These are phyloP conservation scores for Sanghuangporus weigelae DNA, from an alignment of 1,284 basidiomycete species.

Conservation along the genomic window DNA sequence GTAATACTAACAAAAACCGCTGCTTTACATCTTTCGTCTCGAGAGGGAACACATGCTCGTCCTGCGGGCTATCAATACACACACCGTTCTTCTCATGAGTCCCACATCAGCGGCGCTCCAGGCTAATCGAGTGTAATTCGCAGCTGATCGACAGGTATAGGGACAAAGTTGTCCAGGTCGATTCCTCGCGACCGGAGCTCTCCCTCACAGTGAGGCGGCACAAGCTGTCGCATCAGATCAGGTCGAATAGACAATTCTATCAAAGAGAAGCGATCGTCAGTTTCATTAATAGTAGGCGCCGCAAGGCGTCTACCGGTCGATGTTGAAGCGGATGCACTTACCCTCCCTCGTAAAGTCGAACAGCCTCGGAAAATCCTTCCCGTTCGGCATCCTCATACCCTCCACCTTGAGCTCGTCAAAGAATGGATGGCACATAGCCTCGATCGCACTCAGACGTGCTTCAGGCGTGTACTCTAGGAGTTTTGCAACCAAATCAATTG, in stretches of 20 bases:
- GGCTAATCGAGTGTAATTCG: conserved; percentile 83
- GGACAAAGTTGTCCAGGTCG: conserved; percentile 86
- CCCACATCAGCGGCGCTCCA: conserved; percentile 18
- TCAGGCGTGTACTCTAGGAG: conserved; percentile 97
- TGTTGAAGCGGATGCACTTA: conserved; percentile 34
- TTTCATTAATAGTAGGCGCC: not conserved
- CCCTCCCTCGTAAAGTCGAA: conserved; percentile 98
- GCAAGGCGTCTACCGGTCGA: not conserved
- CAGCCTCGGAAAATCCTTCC: conserved; percentile 89
- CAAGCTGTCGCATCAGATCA: conserved; percentile 87
- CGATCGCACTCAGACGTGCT: conserved; percentile 85
- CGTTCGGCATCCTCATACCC: conserved; percentile 93
- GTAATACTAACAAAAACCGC: conserved; percentile 1
- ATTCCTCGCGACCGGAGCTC: conserved; percentile 86
- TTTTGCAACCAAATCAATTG: conserved; percentile 93
- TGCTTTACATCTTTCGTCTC: not conserved
- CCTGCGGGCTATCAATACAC: conserved; percentile 19
- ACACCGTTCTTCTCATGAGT: not conserved
- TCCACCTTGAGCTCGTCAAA: conserved; percentile 93
- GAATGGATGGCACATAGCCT: conserved; percentile 95
- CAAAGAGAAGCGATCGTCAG: conserved; percentile 1
- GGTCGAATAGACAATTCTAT: conserved; percentile 95
- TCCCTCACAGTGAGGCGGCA: conserved; percentile 85
- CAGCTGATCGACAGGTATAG: conserved; percentile 91
- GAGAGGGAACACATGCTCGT: not conserved